phyloP scores from a whole-genome alignment of 176 grass and related monocot genomes.

The Musa acuminata region DNA sequence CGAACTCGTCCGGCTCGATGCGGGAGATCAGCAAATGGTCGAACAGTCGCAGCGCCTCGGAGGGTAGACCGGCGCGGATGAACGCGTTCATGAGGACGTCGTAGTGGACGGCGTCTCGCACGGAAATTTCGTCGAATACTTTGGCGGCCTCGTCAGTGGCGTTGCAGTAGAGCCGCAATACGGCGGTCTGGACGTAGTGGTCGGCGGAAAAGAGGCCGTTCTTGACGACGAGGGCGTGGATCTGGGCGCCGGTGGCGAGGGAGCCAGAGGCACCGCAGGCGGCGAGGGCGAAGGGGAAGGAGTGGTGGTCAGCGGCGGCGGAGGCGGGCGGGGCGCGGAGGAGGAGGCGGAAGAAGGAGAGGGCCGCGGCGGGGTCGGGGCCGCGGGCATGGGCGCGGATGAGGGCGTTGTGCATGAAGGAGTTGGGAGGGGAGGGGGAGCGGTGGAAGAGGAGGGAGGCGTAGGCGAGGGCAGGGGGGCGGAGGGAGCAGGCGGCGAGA shows the following conservation, averaged over 20 bases:
- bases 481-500: slow-evolving; percentile 36
- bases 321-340: slow-evolving; percentile 33
- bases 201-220: slow-evolving; percentile 55
- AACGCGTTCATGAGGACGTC: slow-evolving; percentile 63
- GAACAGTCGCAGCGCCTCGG: slow-evolving; percentile 44
- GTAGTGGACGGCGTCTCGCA: slow-evolving; percentile 59
- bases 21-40: slow-evolving; percentile 35
- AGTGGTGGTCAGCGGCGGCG: slow-evolving; percentile 61
- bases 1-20: slow-evolving; percentile 47
- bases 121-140: slow-evolving; percentile 55
- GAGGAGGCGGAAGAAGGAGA: slow-evolving; percentile 47
- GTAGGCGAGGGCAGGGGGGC: slow-evolving; percentile 36
- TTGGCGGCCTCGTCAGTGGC: slow-evolving; percentile 22
- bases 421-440: slow-evolving; percentile 30
- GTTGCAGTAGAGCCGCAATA: slow-evolving; percentile 44
- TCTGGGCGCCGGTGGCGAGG: slow-evolving; percentile 31
- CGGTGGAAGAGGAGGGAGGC: slow-evolving; percentile 50
- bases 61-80: slow-evolving; percentile 30
- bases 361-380: background rate
- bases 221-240: slow-evolving; percentile 48
- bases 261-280: slow-evolving; percentile 25
- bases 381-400: slow-evolving; percentile 27
- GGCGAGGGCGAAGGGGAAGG: slow-evolving; percentile 78
- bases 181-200: slow-evolving; percentile 67
- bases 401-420: slow-evolving; percentile 33